Base-by-base conservation (phyloP, 2,329 filamentous ascomycete species). In the Penicillium janthinellum region DNA sequence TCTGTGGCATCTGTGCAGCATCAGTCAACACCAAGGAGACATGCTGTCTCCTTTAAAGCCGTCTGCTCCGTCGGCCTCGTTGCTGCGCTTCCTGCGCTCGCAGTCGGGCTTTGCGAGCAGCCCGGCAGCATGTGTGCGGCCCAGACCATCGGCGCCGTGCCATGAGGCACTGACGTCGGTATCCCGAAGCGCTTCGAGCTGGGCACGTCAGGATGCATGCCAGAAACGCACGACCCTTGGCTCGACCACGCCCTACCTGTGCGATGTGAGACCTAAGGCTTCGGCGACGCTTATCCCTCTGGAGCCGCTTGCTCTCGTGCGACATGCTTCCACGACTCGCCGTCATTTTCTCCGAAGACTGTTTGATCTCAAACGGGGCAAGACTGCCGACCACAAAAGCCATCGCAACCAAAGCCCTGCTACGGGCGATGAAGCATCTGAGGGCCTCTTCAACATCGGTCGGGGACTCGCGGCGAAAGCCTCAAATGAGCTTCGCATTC, bases 401-500 rank as follows among this genome's bases (percentile, higher is more conserved):
- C 83, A 82, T 62, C 83, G 83, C 14, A 83, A 86, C 63, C 85
- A 88, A 67, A 81, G 88, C 11, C 86, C 76, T 47, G 70, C 81
- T 64, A 75, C 86, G 77, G 72, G 85, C 44, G 86, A 90, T 53
- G 86, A 88, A 59, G 82, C 82, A 42, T 79, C 79, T 22, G 83
- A 85, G 49, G 82, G 82, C 4, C 84, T 84, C 69, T 90, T 90
- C 75, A 88, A 82, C 70, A 82, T 88, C 53, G 88, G 89, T 44
- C 85, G 92, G 44, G 86, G 88, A 47, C 82, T 91, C 70, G 84
- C 87, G 54, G 84, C 87, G 49, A 95, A 94, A 77, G 89, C 91
- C 2, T 88, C 90, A 28, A 89, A 94, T 58, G 92, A 97, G 75
- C 86, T 93, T 34, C 88, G 92, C 60, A 81, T 99, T 66, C 86